These are phyloP conservation scores for Sanghuangporus sanghuang DNA, from an alignment of 1,284 basidiomycete species.

Conservation along the genomic window DNA sequence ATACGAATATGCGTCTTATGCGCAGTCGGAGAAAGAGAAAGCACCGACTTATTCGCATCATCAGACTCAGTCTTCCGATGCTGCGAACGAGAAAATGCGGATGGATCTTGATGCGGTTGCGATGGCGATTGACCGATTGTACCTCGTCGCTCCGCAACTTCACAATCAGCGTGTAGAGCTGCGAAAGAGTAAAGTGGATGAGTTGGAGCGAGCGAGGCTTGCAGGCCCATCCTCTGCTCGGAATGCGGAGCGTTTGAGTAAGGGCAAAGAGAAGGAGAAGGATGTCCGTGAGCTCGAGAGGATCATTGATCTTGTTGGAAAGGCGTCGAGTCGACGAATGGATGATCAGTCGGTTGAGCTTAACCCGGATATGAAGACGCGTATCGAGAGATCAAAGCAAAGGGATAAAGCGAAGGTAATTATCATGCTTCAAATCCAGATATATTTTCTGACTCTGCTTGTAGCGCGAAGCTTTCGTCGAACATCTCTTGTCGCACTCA, in stretches of 20 bases:
- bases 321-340: constrained; percentile 62
- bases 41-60: constrained; percentile 5
- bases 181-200: constrained; percentile 55
- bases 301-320: constrained; percentile 67
- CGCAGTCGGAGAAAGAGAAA: constrained; percentile 13
- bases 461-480: constrained; percentile 67
- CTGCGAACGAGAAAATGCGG: constrained; percentile 63
- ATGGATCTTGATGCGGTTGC: constrained; percentile 80
- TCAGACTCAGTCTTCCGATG: constrained; percentile 18
- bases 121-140: constrained; percentile 81
- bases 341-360: constrained; percentile 64
- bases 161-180: constrained; percentile 84
- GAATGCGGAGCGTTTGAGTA: constrained; percentile 39
- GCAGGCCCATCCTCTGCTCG: constrained; percentile 28
- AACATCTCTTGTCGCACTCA: constrained; percentile 63
- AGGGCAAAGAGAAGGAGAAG: constrained; percentile 29
- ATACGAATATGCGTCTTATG: constrained; percentile 38
- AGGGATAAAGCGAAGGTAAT: constrained; percentile 58
- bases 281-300: constrained; percentile 59
- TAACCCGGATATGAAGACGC: constrained; percentile 50
- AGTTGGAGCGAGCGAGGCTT: constrained; percentile 58
- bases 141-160: constrained; percentile 77
- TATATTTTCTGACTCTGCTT: background rate
- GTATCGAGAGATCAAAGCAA: constrained; percentile 45
- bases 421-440: constrained; percentile 3